Base-by-base conservation (phyloP, 163 green algal species). In the Chloromonas sp. region DNA sequence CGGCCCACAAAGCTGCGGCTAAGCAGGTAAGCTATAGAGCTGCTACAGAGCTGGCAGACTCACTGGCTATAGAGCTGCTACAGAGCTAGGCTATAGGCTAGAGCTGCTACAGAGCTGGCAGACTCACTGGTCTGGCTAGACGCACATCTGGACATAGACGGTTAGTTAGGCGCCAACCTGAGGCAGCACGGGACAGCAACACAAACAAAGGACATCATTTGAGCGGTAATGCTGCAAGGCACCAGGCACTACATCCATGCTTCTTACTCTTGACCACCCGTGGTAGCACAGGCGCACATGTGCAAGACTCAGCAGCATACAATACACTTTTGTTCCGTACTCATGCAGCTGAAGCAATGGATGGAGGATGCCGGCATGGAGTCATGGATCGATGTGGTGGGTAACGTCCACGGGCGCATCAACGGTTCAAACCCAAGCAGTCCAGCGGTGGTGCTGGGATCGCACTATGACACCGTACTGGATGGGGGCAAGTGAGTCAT, bases 391-490 rank as follows among this genome's bases (percentile, higher is more conserved):
- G 95, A 98, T 81, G 84, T 57, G 5, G 87, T 98, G 70, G 95
- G 91, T 60, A 98, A 98, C 86, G 94, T 98, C 71, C 94, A 95
- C 71, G 95, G 95, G n/a, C 66, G 89, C 1, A 78, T 95, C 0
- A 85, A 90, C 2, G 89, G 89, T n/a, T 81, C n/a, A 0, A 61
- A 88, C 5, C 76, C 86, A 0, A 76, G 80, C 0, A 11, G 74
- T 13, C 79, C 76, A 60, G 86, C 84, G n/a, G 83, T 97, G 70
- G 57, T 98, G 8, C 83, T 96, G 61, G 95, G 95, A 0, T 97
- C 93, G 0, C 95, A 98, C 86, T 98, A 97, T 85, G 96, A 99
- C 89, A 98, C 96, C 0, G 96, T 99, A 0, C 82, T 95, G n/a
- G 96, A 99, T 84, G 96, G 90, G 0, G 96, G 96, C 61, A 94